Conservation (phyloP, 257 asterid genomes). For the Solanum paucissectum region DNA sequence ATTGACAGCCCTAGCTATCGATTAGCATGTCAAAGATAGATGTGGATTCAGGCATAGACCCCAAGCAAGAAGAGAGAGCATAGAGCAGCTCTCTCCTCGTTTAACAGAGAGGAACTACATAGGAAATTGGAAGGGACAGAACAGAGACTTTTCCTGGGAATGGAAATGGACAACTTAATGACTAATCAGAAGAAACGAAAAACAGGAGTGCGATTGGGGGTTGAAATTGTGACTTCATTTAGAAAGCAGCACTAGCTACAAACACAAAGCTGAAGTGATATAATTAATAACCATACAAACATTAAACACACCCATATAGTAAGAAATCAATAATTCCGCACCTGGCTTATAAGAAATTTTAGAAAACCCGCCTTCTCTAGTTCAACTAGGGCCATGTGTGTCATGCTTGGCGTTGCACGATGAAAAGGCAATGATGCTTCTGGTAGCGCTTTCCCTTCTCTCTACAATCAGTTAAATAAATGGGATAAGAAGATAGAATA, state of each 20-base stretch:
- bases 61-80: background rate
- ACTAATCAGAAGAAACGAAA: background rate
- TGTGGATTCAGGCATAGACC: background rate
- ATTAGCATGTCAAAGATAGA: background rate
- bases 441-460: constrained; percentile 87
- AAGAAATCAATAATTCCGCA: constrained; percentile 6
- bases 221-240: background rate
- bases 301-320: background rate
- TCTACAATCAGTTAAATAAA: constrained; percentile 30
- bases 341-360: constrained; percentile 92
- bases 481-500: background rate
- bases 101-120: background rate
- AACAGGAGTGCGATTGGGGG: background rate
- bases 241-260: background rate
- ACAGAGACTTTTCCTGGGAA: background rate
- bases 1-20: background rate
- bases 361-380: constrained; percentile 82
- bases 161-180: background rate
- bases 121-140: background rate
- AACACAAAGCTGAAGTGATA: background rate
- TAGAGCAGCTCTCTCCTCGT: background rate
- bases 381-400: constrained; percentile 91
- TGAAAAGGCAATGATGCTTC: constrained; percentile 94
- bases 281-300: background rate
- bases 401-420: constrained; percentile 85